A percentile compares a stretch with the other conserved stretches of the same genome.
These are phyloP conservation scores for Saposhnikovia divaricata DNA, from an alignment of 129 eudicot species.

Conservation along the genomic window DNA sequence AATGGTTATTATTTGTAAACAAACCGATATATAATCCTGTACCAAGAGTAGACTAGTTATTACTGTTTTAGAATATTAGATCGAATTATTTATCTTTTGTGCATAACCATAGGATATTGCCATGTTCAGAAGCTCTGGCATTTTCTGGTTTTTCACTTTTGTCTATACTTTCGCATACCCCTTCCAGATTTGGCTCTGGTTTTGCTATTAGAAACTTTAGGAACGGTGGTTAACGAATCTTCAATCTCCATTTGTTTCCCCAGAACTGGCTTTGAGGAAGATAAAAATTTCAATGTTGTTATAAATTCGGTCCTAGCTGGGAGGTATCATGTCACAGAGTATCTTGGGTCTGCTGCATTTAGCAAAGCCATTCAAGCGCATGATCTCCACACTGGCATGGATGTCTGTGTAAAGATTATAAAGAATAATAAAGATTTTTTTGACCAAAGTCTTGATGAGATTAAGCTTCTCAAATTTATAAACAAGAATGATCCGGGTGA, in stretches of 20 bases:
- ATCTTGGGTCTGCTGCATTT: constrained; percentile 99
- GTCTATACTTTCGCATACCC: neutral
- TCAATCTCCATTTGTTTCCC: constrained; percentile 14
- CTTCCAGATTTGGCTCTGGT: neutral
- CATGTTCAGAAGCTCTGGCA: neutral
- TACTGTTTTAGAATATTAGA: neutral
- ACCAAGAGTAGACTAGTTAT: neutral
- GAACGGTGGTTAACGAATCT: constrained; percentile 8
- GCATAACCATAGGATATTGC: neutral
- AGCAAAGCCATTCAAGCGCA: constrained; percentile 99
- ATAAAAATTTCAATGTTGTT: constrained; percentile 91
- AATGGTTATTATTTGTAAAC: neutral
- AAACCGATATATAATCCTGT: neutral
- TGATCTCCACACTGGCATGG: constrained; percentile 98
- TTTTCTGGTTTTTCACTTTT: neutral
- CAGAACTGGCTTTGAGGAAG: constrained; percentile 99
- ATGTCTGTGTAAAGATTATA: constrained; percentile 92
- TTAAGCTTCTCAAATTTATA: constrained; percentile 90
- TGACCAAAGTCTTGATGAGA: constrained; percentile 99
- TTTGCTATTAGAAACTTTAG: constrained; percentile 7
- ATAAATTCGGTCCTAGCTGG: constrained; percentile 91
- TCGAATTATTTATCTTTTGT: neutral
- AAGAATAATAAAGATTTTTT: constrained; percentile 96
- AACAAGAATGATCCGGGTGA: constrained; percentile 97
- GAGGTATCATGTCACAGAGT: constrained; percentile 97